A percentile compares a stretch with the other conserved stretches of the same genome.
Conservation (phyloP, 306 rosid genomes). For the Oxytropis ochrocephala region DNA sequence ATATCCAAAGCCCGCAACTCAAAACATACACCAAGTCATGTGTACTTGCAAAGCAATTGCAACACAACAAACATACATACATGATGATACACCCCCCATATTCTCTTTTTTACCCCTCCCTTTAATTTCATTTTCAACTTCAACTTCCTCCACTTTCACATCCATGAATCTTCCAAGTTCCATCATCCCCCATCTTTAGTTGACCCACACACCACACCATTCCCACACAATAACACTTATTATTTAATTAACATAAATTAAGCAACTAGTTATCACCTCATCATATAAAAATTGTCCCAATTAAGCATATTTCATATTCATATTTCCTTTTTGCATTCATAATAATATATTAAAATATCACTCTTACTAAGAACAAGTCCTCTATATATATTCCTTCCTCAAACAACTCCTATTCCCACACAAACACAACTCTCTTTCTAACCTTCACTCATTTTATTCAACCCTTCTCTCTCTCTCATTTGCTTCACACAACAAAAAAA, state of each 20-base stretch:
- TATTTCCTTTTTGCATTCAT: background rate
- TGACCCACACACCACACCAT: slow-evolving; percentile 61
- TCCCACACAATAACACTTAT: slow-evolving; percentile 25
- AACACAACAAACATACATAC: background rate
- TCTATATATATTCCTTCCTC: slow-evolving; percentile 62
- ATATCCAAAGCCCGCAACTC: slow-evolving; percentile 65
- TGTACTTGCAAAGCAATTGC: background rate
- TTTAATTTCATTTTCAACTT: too few species aligned
- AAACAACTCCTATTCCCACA: slow-evolving; percentile 30
- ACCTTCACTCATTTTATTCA: background rate
- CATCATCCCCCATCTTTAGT: slow-evolving; percentile 26
- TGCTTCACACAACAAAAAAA: background rate
- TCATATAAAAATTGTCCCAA: slow-evolving; percentile 3
- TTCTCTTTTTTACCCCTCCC: background rate
- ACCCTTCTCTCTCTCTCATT: background rate
- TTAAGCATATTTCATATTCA: slow-evolving; percentile 11
- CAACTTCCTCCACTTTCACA: slow-evolving; percentile 12
- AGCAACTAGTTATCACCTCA: slow-evolving; percentile 27
- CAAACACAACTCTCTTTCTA: slow-evolving; percentile 6
- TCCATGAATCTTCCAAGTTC: slow-evolving; percentile 72
- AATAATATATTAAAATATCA: background rate
- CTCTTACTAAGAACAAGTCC: slow-evolving; percentile 8
- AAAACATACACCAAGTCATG: slow-evolving; percentile 19
- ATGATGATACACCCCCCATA: background rate
- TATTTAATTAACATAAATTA: background rate